phyloP scores from a whole-genome alignment of 345 rosid genomes.

The Garcia nutans region DNA sequence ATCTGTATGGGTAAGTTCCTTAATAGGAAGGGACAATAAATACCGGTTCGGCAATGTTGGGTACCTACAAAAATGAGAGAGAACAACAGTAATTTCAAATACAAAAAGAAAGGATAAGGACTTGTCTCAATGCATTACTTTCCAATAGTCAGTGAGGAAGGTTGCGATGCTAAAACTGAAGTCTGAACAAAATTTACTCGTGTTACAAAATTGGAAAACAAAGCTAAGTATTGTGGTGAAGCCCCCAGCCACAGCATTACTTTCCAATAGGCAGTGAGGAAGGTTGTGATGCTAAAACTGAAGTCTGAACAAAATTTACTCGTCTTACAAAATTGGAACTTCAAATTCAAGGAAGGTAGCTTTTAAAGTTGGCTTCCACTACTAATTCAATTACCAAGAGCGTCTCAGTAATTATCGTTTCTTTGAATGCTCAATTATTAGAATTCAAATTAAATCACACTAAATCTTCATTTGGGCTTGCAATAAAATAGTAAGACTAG shows the following conservation, averaged over 20 bases:
- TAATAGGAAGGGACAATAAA: slow-evolving; percentile 78
- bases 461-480: neutral
- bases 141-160: neutral
- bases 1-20: slow-evolving; percentile 59
- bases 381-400: neutral
- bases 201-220: neutral
- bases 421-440: neutral
- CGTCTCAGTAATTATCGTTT: neutral
- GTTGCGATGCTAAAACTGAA: neutral
- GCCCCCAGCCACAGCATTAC: neutral
- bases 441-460: neutral
- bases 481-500: neutral
- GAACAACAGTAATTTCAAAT: neutral
- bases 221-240: neutral
- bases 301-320: neutral
- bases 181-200: neutral
- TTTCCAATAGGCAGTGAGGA: neutral
- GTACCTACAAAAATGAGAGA: slow-evolving; percentile 49
- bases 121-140: neutral
- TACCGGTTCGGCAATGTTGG: slow-evolving; percentile 80
- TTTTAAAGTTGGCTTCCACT: neutral
- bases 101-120: neutral
- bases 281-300: neutral
- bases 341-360: neutral
- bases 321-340: neutral